Evolutionary conservation across 306 rosid genomes (phyloP).

Genomic region (Fragaria ananassa): DNA sequence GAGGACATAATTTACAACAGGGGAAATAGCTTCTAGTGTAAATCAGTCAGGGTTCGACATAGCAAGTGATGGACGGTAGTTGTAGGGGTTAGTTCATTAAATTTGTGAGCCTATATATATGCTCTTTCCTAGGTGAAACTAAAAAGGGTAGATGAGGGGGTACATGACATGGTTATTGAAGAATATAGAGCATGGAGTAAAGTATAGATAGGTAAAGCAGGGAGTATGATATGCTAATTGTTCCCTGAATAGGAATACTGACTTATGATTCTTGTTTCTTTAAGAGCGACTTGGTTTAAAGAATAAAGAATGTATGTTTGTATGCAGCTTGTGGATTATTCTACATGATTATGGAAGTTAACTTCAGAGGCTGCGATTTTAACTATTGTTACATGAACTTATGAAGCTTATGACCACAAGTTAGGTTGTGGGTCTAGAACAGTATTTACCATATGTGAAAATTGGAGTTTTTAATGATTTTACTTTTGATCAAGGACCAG

Average conservation of each 20-base stretch:
- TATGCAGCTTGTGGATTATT: background rate
- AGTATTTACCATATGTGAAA: background rate
- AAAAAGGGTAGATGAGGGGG: background rate
- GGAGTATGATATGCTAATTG: background rate
- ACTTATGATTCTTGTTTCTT: background rate
- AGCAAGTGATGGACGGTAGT: background rate
- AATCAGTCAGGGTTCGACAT: background rate
- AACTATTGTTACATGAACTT: background rate
- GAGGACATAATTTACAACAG: background rate
- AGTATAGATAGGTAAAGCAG: background rate
- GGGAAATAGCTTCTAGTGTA: background rate
- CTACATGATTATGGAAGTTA: background rate
- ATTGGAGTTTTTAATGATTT: background rate
- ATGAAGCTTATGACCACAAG: background rate
- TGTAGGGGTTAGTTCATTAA: background rate
- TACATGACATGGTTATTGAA: background rate
- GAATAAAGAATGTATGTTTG: background rate
- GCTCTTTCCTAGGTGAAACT: background rate
- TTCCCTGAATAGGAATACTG: background rate
- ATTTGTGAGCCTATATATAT: background rate
- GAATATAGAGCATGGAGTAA: background rate
- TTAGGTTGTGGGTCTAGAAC: background rate
- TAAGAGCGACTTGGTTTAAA: background rate
- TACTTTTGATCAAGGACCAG: background rate
- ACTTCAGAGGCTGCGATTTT: background rate